Evolutionary conservation across 345 rosid genomes (phyloP).

Genomic region (Hirschfeldia incana): DNA sequence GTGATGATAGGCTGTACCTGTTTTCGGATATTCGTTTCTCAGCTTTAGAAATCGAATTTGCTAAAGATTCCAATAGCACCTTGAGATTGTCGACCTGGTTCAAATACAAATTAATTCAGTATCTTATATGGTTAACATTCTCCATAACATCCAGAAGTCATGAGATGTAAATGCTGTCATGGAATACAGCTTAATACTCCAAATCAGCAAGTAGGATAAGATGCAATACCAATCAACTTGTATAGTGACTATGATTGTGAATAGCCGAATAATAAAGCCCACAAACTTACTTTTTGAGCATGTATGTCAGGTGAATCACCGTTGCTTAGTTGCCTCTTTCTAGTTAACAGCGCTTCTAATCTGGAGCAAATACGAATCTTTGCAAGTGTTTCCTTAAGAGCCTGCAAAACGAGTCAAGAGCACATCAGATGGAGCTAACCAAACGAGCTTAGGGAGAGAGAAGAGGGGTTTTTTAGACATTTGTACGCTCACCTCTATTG

Average conservation of each 20-base stretch:
- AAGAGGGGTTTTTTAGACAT: constrained; percentile 4
- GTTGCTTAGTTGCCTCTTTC: constrained; percentile 63
- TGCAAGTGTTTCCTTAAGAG: constrained; percentile 74
- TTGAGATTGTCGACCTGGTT: constrained; percentile 87
- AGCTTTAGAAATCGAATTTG: constrained; percentile 71
- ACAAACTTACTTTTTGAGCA: constrained; percentile 77
- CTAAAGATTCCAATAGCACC: constrained; percentile 88
- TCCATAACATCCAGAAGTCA: constrained; percentile 16
- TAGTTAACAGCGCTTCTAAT: constrained; percentile 72
- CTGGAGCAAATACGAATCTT: constrained; percentile 73
- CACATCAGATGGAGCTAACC: constrained; percentile 1
- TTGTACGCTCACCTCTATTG: constrained; percentile 60
- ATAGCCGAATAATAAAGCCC: constrained; percentile 2
- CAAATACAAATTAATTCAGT: constrained; percentile 27
- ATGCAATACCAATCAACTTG: background rate
- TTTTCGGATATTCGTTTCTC: constrained; percentile 86
- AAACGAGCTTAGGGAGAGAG: constrained; percentile 2
- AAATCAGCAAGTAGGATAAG: background rate
- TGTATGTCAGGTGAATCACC: constrained; percentile 90
- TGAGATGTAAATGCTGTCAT: constrained; percentile 1
- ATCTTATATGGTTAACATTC: constrained; percentile 1
- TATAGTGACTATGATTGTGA: background rate
- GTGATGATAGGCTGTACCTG: constrained; percentile 45
- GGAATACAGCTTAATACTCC: background rate
- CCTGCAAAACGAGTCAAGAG: constrained; percentile 45